Conservation (phyloP, 345 rosid genomes). For the Citrus sp. region DNA sequence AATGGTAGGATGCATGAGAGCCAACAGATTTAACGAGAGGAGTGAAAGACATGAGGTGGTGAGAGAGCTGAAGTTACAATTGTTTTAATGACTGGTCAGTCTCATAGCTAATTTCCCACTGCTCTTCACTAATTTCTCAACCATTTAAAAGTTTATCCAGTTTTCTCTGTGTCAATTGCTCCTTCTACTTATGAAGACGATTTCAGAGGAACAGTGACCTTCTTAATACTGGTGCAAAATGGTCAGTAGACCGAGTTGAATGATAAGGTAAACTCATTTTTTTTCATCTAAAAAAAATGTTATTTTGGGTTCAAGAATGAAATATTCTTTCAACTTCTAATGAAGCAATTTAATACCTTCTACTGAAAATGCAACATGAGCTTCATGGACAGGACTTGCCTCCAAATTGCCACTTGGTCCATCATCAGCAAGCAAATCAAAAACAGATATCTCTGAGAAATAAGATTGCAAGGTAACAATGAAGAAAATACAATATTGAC, state of each 20-base stretch:
- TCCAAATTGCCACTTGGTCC: slow-evolving; percentile 33
- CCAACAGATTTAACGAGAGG: not conserved
- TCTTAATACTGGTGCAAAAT: not conserved
- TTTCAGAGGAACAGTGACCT: not conserved
- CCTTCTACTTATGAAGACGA: not conserved
- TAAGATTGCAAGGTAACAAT: not conserved
- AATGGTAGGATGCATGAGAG: not conserved
- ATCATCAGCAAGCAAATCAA: slow-evolving; percentile 76
- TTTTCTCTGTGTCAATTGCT: not conserved
- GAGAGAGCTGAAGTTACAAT: not conserved
- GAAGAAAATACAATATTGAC: not conserved
- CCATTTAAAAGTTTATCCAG: not conserved
- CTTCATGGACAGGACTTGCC: slow-evolving; percentile 43
- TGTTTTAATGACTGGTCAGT: not conserved
- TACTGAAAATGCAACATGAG: slow-evolving; percentile 82
- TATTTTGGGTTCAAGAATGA: not conserved
- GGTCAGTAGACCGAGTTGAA: not conserved
- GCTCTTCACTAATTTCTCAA: slow-evolving; percentile 8
- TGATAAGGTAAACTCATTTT: not conserved
- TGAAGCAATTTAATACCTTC: slow-evolving; percentile 47
- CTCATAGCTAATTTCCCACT: not conserved
- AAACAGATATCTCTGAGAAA: slow-evolving; percentile 57
- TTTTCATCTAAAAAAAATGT: not conserved
- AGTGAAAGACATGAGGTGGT: not conserved
- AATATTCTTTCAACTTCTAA: not conserved